Conservation (phyloP, 2,329 filamentous ascomycete species). For the Aspergillus versicolor region DNA sequence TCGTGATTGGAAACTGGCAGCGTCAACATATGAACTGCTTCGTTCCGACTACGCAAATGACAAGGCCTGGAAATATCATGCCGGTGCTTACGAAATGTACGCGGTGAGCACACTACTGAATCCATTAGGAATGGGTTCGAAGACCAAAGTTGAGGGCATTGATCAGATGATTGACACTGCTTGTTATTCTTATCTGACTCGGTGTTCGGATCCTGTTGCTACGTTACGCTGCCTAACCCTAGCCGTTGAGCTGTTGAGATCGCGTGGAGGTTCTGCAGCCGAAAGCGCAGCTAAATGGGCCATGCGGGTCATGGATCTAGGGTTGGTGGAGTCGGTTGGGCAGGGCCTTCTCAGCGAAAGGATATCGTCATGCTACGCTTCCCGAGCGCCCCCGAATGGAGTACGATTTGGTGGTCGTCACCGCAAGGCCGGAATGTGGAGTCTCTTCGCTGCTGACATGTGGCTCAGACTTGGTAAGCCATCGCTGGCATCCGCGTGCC, state of each 20-base stretch:
- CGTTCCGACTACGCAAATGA: conserved; percentile 88
- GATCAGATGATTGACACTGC: conserved; percentile 87
- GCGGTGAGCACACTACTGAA: conserved; percentile 79
- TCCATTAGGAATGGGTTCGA: conserved; percentile 69
- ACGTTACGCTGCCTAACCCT: conserved; percentile 75
- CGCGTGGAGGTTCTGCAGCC: conserved; percentile 74
- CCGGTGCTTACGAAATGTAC: conserved; percentile 92
- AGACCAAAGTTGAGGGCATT: conserved; percentile 74
- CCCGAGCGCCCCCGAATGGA: conserved; percentile 66
- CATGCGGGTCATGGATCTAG: conserved; percentile 73
- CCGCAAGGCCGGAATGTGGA: conserved; percentile 89
- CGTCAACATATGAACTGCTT: conserved; percentile 88
- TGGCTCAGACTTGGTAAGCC: conserved; percentile 79
- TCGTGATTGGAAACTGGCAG: conserved; percentile 88
- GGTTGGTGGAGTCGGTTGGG: conserved; percentile 70
- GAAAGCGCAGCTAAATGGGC: conserved; percentile 90
- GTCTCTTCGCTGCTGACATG: conserved; percentile 74
- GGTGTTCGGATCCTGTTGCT: conserved; percentile 76
- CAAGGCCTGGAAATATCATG: conserved; percentile 95
- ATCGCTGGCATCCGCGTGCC: conserved; percentile 73
- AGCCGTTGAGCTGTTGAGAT: conserved; percentile 75
- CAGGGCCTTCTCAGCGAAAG: conserved; percentile 84
- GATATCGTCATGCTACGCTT: conserved; percentile 78
- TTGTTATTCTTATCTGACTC: conserved; percentile 86
- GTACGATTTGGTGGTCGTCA: conserved; percentile 68